Conservation (phyloP, 805 yeast species). For the Grigorovia yakushimaensis region DNA sequence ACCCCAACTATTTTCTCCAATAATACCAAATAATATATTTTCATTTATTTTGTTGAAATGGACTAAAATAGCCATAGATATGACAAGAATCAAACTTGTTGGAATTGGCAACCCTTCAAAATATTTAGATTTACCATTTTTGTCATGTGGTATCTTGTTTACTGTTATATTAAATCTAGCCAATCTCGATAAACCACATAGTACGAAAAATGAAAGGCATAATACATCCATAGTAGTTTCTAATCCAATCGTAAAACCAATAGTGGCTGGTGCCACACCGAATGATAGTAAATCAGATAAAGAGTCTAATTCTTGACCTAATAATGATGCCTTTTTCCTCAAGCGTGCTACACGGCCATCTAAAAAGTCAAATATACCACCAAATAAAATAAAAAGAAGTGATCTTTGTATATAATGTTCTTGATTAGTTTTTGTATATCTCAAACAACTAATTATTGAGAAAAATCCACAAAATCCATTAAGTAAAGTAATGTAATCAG, state of each 20-base stretch:
- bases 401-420: slow-evolving; percentile 75
- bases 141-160: slow-evolving; percentile 83
- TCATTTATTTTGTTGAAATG: slow-evolving; percentile 38
- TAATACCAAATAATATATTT: slow-evolving; percentile 56
- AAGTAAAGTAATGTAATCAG: slow-evolving; percentile 88
- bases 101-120: slow-evolving; percentile 98
- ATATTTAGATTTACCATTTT: slow-evolving; percentile 75
- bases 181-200: slow-evolving; percentile 86
- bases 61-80: slow-evolving; percentile 59
- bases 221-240: slow-evolving; percentile 74
- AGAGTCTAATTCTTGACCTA: slow-evolving; percentile 97
- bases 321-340: slow-evolving; percentile 79
- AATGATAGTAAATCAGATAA: slow-evolving; percentile 90
- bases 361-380: slow-evolving; percentile 88
- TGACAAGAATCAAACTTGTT: slow-evolving; percentile 67
- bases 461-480: slow-evolving; percentile 93
- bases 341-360: slow-evolving; percentile 96
- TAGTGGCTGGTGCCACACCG: slow-evolving; percentile 90
- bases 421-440: slow-evolving; percentile 64
- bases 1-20: slow-evolving; percentile 42
- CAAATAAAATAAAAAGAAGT: slow-evolving; percentile 75
- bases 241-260: slow-evolving; percentile 86
- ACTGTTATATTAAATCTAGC: slow-evolving; percentile 95
- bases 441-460: slow-evolving; percentile 73
- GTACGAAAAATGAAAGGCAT: slow-evolving; percentile 69